Base-by-base conservation (phyloP, 768 basidiomycete genomes). In the Trametes cubensis region DNA sequence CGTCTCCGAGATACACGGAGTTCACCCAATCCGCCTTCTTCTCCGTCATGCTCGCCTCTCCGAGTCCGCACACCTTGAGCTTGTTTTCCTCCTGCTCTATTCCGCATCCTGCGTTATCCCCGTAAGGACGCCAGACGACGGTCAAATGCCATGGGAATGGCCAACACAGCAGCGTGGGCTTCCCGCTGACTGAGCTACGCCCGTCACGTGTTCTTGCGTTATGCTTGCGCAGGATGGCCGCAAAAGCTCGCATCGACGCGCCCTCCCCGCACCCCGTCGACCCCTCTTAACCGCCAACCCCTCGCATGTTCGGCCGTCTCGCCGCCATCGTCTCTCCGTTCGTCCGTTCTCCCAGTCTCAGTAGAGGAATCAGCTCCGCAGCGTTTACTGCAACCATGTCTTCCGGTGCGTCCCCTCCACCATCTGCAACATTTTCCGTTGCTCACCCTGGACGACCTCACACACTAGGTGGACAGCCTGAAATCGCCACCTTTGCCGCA, bases 401-500 rank as follows among this genome's bases (percentile, higher is more conserved):
- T 14, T 49, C 48, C 48, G 59, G 67, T 67, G 45, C 54, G 66
- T 61, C 23, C 7, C 13, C 11, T 23, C 28, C 13, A 11, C 7
- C 2, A n/a, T 25, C 25, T 5, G 14, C 1, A 10, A 10, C 23
- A 7, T 13, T 41, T 13, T 6, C 41, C 18, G 21, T n/a, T 4
- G 14, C 15, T 20, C 25, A 25, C 25, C n/a, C n/a, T 15, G 45
- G 58, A 28, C 17, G 53, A 14, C 15, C 50, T 14, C 28, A 38
- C 45, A 38, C 63, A 7, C 6, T 11, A 61, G 61, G 62, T 7
- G 82, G 81, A 53, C 62, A 73, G 30, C 69, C 70, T 11, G 76
- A 81, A 66, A 65, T 80, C 52, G 82, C 83, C 5, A 83, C 76
- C 2, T 83, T 83, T 56, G 83, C 84, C 6, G 77, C 81, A 10